phyloP scores from a whole-genome alignment of 441 rosid genomes.

The Pelargonium myrrhifolium region DNA sequence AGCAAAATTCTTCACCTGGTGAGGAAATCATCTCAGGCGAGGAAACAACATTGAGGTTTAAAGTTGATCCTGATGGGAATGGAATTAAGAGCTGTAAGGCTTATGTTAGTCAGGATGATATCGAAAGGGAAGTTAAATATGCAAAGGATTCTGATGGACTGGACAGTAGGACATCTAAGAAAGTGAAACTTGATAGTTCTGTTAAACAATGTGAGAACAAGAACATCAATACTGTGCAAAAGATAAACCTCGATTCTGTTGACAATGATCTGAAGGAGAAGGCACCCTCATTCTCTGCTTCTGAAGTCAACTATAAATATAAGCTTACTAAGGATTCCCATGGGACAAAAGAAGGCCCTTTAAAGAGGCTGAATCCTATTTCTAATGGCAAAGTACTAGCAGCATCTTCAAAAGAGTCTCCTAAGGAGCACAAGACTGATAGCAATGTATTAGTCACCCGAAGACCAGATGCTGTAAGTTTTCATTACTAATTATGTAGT shows the following conservation, averaged over 20 bases:
- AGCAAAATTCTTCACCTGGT: constrained; percentile 11
- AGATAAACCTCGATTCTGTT: constrained; percentile 19
- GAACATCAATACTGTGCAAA: constrained; percentile 25
- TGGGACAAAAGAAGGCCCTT: constrained; percentile 21
- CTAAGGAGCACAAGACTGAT: constrained; percentile 22
- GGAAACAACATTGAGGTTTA: constrained; percentile 12
- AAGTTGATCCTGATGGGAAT: constrained; percentile 16
- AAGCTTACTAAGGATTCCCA: constrained; percentile 15
- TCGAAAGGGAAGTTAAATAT: constrained; percentile 27
- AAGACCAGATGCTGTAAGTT: constrained; percentile 58
- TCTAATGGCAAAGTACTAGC: constrained; percentile 26
- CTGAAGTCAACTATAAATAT: constrained; percentile 28
- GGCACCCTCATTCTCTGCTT: constrained; percentile 10
- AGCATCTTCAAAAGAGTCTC: constrained; percentile 19
- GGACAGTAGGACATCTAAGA: constrained; percentile 41
- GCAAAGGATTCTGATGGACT: constrained; percentile 23
- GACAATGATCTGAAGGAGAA: constrained; percentile 15
- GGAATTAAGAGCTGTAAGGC: constrained; percentile 19
- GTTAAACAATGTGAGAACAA: constrained; percentile 22
- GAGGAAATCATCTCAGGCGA: constrained; percentile 18
- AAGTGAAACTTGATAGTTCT: constrained; percentile 34
- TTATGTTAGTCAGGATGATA: constrained; percentile 18
- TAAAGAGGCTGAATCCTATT: constrained; percentile 29
- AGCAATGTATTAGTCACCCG: constrained; percentile 31
- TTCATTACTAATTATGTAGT: neutral